These are phyloP conservation scores for Colletotrichum lindemuthianum DNA, from an alignment of 2,329 filamentous ascomycete species.

Conservation along the genomic window DNA sequence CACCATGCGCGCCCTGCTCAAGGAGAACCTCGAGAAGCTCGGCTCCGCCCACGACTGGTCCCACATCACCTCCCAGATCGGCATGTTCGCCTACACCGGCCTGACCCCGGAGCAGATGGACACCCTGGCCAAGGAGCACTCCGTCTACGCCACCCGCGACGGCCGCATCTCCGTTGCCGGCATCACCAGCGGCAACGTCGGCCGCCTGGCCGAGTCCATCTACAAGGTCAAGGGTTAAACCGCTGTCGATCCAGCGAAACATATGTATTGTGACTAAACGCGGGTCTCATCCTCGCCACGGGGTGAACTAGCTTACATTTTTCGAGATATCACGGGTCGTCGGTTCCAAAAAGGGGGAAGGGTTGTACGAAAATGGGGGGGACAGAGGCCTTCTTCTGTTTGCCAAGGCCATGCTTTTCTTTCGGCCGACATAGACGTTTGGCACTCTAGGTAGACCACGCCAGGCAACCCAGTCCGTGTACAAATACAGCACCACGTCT, in stretches of 20 bases:
- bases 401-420: slow-evolving; percentile 1
- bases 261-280: background rate
- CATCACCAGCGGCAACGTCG: slow-evolving; percentile 83
- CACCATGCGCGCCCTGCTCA: slow-evolving; percentile 93
- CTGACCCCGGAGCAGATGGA: slow-evolving; percentile 93
- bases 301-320: slow-evolving; percentile 5
- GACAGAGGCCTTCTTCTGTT: slow-evolving; percentile 23
- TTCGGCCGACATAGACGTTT: slow-evolving; percentile 28
- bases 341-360: slow-evolving; percentile 6
- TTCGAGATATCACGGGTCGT: slow-evolving; percentile 19
- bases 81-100: slow-evolving; percentile 99
- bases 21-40: slow-evolving; percentile 93
- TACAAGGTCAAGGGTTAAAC: slow-evolving; percentile 80
- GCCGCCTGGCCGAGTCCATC: slow-evolving; percentile 83
- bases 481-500: slow-evolving; percentile 33
- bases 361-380: slow-evolving; percentile 23
- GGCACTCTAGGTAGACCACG: slow-evolving; percentile 23
- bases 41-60: slow-evolving; percentile 98
- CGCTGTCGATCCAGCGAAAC: background rate
- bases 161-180: slow-evolving; percentile 87
- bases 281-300: background rate
- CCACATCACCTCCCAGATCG: slow-evolving; percentile 98
- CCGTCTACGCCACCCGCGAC: slow-evolving; percentile 96
- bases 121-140: slow-evolving; percentile 90
- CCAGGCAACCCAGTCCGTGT: slow-evolving; percentile 28